These are phyloP conservation scores for Nannochloris sp. DNA, from an alignment of 139 green algal species.

Conservation along the genomic window DNA sequence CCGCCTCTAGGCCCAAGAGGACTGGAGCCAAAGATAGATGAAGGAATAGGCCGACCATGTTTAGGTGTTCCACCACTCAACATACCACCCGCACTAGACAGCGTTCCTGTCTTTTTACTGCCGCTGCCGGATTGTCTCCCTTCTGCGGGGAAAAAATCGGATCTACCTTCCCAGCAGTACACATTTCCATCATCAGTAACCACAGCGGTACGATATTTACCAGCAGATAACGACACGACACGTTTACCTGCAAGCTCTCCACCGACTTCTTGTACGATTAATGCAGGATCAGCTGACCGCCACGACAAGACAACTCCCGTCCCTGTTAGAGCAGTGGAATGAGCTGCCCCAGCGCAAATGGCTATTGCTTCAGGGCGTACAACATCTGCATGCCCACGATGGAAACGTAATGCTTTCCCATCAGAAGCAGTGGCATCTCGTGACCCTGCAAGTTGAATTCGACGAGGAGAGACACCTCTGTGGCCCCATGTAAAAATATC, in stretches of 20 bases:
- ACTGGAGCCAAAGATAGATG: no score
- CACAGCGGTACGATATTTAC: constrained; percentile 79
- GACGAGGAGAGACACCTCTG: constrained; percentile 48
- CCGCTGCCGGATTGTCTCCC: constrained; percentile 18
- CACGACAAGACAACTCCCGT: constrained; percentile 67
- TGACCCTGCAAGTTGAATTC: constrained; percentile 48
- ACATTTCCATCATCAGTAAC: constrained; percentile 68
- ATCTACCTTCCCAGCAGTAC: constrained; percentile 74
- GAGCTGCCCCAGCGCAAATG: constrained; percentile 57
- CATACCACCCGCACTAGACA: neutral
- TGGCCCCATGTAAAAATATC: constrained; percentile 85
- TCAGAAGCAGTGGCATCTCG: constrained; percentile 4
- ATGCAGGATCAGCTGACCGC: constrained; percentile 47
- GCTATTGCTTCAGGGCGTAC: constrained; percentile 46
- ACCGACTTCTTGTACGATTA: constrained; percentile 51
- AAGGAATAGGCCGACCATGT: constrained; percentile 10
- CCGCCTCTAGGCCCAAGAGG: no score
- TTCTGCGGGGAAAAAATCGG: constrained; percentile 32
- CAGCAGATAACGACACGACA: constrained; percentile 48
- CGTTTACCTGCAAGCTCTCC: constrained; percentile 54
- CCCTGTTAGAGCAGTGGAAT: constrained; percentile 55
- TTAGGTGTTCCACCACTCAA: neutral
- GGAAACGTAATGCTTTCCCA: constrained; percentile 43
- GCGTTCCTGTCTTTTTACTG: constrained; percentile 33
- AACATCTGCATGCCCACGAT: constrained; percentile 60